Base-by-base conservation (phyloP, 116 monocot genomes). In the Dioscorea cayenensis region DNA sequence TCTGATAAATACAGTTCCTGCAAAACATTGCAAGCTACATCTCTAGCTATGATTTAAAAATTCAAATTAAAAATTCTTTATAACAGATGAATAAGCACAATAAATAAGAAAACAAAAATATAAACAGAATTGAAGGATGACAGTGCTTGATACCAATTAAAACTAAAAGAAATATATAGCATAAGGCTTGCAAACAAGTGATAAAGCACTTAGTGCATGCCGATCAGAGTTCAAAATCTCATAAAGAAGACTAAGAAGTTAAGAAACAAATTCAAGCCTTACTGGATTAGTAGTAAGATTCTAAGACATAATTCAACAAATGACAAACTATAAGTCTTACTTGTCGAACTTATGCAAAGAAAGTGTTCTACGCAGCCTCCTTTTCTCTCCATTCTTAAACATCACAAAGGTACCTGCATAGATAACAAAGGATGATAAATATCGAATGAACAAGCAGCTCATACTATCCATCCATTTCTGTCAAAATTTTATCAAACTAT, bases 291-390 rank as follows among this genome's bases (percentile, higher is more conserved):
- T 28, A 48, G 25, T 51, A 12, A 51, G 12, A 5, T 51, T 48
- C n/a, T 16, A 60, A 0, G 21, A 2, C 11, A 64, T 17, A 6
- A 72, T 17, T 11, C 5, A 6, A 71, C 2, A 10, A 37, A 28
- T 12, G 19, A 13, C 6, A 27, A 48, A 48, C 28, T 51, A 49
- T 4, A 66, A 43, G 51, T 29, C 61, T 5, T 22, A 86, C 86
- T 74, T 87, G 86, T 37, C 86, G 66, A 83, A 77, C 50, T 87
- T 87, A 69, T 87, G 86, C 83, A 38, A 77, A 18, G 32, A 83
- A 66, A 16, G 86, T 87, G 63, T 49, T 77, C 72, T 87, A 83
- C 32, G 83, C 86, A 37, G 86, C 76, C 58, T 83, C 82, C 74
- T 87, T 87, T 72, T n/a, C 83, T 83, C 49, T 79, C 82, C 3